Evolutionary conservation across 495 filamentous ascomycete genomes (phyloP).

Genomic region (Platismatia glauca): DNA sequence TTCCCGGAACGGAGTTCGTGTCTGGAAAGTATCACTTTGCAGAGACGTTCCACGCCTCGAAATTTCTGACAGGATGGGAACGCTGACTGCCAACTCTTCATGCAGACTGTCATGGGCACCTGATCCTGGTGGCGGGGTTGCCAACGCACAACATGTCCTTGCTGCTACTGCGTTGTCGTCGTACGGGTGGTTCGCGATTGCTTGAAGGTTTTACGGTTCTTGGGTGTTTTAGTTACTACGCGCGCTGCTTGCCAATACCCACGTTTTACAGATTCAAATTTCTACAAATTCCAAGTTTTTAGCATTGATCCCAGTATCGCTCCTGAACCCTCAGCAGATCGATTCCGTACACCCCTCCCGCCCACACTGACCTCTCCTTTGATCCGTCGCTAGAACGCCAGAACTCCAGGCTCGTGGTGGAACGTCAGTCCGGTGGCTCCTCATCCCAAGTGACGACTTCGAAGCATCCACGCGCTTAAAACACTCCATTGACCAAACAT

Average conservation of each 20-base stretch:
- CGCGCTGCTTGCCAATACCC: background rate
- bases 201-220: background rate
- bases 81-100: background rate
- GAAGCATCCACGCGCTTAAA: no score
- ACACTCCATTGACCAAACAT: no score
- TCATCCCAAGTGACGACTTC: no score
- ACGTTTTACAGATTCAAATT: background rate
- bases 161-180: background rate
- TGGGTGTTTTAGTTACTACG: background rate
- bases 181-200: background rate
- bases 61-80: background rate
- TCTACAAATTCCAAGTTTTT: no score
- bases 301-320: no score
- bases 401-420: no score
- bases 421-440: no score
- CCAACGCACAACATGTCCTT: background rate
- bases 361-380: no score
- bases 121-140: background rate
- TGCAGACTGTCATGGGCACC: background rate
- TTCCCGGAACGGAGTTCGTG: background rate
- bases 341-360: no score
- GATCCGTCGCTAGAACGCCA: no score
- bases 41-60: background rate
- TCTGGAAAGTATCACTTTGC: background rate
- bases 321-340: no score